Base-by-base conservation (phyloP, 1,284 basidiomycete genomes). In the Ceratobasidium sp. region DNA sequence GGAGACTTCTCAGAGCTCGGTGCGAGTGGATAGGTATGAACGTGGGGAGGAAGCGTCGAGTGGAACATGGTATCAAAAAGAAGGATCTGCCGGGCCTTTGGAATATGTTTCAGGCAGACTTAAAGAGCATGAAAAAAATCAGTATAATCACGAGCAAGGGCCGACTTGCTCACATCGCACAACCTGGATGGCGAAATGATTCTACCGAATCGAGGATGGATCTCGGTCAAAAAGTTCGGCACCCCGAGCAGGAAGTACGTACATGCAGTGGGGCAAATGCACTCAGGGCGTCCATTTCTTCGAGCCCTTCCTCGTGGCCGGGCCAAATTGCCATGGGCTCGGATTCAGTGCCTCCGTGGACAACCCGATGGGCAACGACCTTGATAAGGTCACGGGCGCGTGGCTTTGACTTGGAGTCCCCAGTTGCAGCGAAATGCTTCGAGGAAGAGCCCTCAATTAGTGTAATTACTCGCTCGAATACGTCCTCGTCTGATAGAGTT, bases 41-140 rank as follows among this genome's bases (percentile, higher is more conserved):
- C 86, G 74, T 92, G 87, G 4, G 79, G 75, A 0, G 91, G 90
- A 15, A 95, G 85, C 7, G 89, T 85, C 52, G 83, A 83, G 76
- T 96, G 94, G 79, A 95, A 95, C 4, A 91, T 83, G 0, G 92
- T 93, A 77, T 95, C 93, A 76, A 95, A 96, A 75, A 86, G 90
- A 0, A 88, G 88, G 68, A 90, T 84, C 0, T 87, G 88, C 42
- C 79, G 81, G 3, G 88, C 81, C 17, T 85, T 76, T 0, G 91
- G 90, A 4, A 95, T 81, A 0, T 81, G 80, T 5, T 84, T 78
- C 15, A 91, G 81, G 74, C 87, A 90, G 0, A 85, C 81, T 73
- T n/a, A n/a, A n/a, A n/a, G 83, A 78, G 74, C 89, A 86, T 7
- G 20, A 22, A 43, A 89, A 85, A 0, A 84, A 80, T 0, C 87